Evolutionary conservation across 2,329 filamentous ascomycete genomes (phyloP).

Genomic region (Clonostachys rosea): DNA sequence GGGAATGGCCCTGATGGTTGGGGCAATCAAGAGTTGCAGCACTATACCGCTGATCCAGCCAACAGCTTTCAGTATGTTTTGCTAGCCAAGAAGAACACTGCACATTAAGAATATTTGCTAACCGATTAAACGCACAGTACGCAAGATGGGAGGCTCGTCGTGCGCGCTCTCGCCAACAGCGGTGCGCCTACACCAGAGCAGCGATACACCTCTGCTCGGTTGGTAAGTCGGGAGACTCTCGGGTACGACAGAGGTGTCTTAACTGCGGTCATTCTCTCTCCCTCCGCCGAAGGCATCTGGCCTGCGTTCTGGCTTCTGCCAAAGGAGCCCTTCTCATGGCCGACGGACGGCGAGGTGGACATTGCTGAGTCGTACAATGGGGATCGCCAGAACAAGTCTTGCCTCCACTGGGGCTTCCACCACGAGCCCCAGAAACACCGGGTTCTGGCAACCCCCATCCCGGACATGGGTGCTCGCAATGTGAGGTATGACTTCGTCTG

Average conservation of each 20-base stretch:
- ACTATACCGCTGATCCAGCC: conserved; percentile 41
- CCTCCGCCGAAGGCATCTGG: conserved; percentile 53
- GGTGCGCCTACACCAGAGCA: conserved; percentile 24
- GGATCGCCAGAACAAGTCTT: conserved; percentile 47
- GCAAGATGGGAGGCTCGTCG: conserved; percentile 41
- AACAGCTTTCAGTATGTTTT: conserved; percentile 46
- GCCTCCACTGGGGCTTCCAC: conserved; percentile 55
- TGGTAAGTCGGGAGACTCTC: conserved; percentile 48
- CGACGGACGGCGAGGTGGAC: conserved; percentile 54
- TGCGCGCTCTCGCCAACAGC: conserved; percentile 41
- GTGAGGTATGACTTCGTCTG: conserved; percentile 53
- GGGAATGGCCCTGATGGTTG: conserved; percentile 53
- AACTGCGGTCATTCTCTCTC: conserved; percentile 43
- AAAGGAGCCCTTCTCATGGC: conserved; percentile 53
- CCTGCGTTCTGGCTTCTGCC: conserved; percentile 59
- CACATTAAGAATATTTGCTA: background rate
- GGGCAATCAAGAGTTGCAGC: conserved; percentile 57
- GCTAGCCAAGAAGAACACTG: background rate
- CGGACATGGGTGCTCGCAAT: conserved; percentile 37
- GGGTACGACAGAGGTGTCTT: conserved; percentile 45
- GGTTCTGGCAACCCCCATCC: conserved; percentile 44
- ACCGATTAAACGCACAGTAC: conserved; percentile 19
- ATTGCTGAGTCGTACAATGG: conserved; percentile 60
- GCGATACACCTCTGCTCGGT: conserved; percentile 49
- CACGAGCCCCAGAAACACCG: conserved; percentile 52